phyloP scores from a whole-genome alignment of 1,284 basidiomycete species.

The Volvariella volvacea region DNA sequence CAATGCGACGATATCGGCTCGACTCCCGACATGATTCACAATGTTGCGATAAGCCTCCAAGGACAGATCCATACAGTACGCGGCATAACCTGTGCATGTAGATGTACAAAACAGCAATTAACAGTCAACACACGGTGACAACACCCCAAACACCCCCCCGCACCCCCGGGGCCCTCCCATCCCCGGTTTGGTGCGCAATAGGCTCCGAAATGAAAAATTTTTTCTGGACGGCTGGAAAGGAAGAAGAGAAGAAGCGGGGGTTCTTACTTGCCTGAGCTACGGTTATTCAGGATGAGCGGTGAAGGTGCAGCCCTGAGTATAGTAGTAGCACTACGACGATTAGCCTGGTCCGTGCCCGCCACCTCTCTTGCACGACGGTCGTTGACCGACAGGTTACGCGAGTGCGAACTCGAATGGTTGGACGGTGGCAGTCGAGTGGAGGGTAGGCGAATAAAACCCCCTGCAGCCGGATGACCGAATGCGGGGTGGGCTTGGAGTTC shows the following conservation, averaged over 20 bases:
- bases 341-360: slow-evolving; percentile 2
- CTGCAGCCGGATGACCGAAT: too few relatives aligned
- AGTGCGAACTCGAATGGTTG: too few relatives aligned
- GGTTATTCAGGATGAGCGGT: slow-evolving; percentile 7
- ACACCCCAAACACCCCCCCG: too few relatives aligned
- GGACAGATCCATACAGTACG: slow-evolving; percentile 45
- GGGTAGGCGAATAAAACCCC: too few relatives aligned
- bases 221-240: neutral
- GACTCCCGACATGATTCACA: slow-evolving; percentile 41
- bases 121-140: slow-evolving; percentile 17
- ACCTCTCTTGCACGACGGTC: neutral
- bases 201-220: neutral
- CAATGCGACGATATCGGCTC: slow-evolving; percentile 45
- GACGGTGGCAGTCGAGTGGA: too few relatives aligned
- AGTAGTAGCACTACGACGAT: neutral
- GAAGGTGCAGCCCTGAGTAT: slow-evolving; percentile 6
- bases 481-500: too few relatives aligned
- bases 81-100: slow-evolving; percentile 26
- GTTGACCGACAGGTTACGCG: neutral
- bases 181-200: too few relatives aligned
- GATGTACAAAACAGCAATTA: slow-evolving; percentile 8
- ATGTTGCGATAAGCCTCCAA: slow-evolving; percentile 51
- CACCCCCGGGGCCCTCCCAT: too few relatives aligned
- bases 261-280: neutral
- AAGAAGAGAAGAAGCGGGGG: too few relatives aligned